phyloP scores from a whole-genome alignment of 2,329 filamentous ascomycete species.

The Hypomyces perniciosus region DNA sequence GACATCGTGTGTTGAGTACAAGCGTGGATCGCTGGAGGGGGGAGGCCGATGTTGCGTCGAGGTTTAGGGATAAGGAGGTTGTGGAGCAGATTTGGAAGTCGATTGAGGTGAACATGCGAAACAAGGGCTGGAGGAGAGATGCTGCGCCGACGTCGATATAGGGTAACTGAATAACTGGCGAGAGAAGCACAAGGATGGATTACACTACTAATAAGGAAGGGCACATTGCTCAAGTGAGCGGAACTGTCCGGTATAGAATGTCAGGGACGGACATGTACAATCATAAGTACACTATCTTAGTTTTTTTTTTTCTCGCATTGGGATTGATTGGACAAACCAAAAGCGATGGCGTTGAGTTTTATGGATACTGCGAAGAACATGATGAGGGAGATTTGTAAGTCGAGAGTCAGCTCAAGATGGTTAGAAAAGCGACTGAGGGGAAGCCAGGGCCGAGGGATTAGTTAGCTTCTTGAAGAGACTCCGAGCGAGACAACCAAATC shows the following conservation, averaged over 20 bases:
- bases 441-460: no score
- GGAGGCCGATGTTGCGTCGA: conserved; percentile 47
- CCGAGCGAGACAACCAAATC: no score
- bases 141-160: conserved; percentile 53
- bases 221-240: conserved; percentile 13
- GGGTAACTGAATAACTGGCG: background rate
- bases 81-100: conserved; percentile 89
- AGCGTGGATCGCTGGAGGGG: conserved; percentile 78
- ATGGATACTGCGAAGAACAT: background rate
- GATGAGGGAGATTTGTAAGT: no score
- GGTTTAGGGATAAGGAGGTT: conserved; percentile 85
- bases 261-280: conserved; percentile 5
- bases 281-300: background rate
- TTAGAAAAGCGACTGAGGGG: no score
- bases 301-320: conserved; percentile 5
- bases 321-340: conserved; percentile 15
- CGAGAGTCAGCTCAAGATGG: no score
- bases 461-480: no score
- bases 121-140: conserved; percentile 75
- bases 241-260: background rate
- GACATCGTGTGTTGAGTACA: conserved; percentile 71
- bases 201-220: background rate
- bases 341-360: conserved; percentile 27
- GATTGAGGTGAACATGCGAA: conserved; percentile 82
- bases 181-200: conserved; percentile 1